Base-by-base conservation (phyloP, 495 filamentous ascomycete species). In the Penicillium lividum region DNA sequence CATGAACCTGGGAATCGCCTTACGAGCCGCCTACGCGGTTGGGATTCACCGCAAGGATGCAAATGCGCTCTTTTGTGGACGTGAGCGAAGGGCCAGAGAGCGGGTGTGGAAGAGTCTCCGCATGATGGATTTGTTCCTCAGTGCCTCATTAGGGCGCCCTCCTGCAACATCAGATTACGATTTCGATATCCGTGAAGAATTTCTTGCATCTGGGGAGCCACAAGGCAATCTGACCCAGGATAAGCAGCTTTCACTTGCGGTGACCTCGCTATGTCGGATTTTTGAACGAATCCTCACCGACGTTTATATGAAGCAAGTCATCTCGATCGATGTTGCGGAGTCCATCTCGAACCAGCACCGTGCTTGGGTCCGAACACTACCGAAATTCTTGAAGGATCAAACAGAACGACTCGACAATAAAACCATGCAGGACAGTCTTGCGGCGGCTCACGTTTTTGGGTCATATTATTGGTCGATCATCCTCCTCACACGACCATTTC, bases 381-480 rank as follows among this genome's bases (percentile, higher is more conserved):
- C 74, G 2, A 34, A 58, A 9, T 63, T 73, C 30, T 61, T 77
- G 34, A 73, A 70, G 54, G 57, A 60, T 48, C 72, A 75, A 29
- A 76, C 73, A 16, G 76, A 73, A 8, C 61, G 55, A 27, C 63
- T 71, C 1, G 72, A 73, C 29, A 60, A 68, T 46, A 78, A 60
- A 64, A 77, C 59, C 58, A 81, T 59, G 75, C 79, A 67, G 74
- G 85, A 73, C 30, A 84, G 83, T 27, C 77, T 91, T 28, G 84
- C 85, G 8, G 82, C 82, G 31, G 77, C 89, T 25, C 89, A 91
- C 61, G 75, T 85, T 33, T 85, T 89, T 57, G 78, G 89, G 8
- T 77, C 89, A 16, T 88, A 90, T 60, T 87, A 86, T 59, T 89
- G 89, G 73, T 89, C 87, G 2, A 84, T 91, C 47, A 83, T 91